Conservation (phyloP, 768 basidiomycete genomes). For the Lepiota subincarnata region DNA sequence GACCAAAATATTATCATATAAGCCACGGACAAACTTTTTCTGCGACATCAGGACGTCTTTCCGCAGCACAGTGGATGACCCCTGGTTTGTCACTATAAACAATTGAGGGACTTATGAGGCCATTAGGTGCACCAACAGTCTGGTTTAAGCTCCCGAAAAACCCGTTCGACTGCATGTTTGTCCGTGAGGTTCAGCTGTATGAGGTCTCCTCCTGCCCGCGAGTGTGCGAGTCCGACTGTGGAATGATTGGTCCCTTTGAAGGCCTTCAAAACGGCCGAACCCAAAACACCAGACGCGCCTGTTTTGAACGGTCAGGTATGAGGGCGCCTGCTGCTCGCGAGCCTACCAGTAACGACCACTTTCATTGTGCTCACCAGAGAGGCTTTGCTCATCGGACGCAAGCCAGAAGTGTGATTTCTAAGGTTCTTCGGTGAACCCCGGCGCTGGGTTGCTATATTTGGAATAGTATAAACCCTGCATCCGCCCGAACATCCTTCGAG, state of each 20-base stretch:
- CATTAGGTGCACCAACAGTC: slow-evolving; percentile 49
- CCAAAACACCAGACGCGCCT: slow-evolving; percentile 94
- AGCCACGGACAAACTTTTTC: slow-evolving; percentile 58
- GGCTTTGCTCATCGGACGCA: no score
- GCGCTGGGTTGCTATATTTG: no score
- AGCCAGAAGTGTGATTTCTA: no score
- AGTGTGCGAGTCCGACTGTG: slow-evolving; percentile 70
- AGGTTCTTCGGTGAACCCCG: no score
- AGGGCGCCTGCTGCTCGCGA: not conserved
- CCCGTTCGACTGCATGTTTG: slow-evolving; percentile 43
- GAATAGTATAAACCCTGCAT: no score
- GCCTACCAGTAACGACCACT: slow-evolving; percentile 55
- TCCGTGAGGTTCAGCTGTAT: slow-evolving; percentile 68
- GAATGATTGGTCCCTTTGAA: slow-evolving; percentile 46
- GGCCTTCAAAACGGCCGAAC: slow-evolving; percentile 68
- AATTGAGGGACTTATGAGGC: not conserved
- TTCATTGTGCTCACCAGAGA: slow-evolving; percentile 29
- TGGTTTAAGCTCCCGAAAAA: slow-evolving; percentile 58
- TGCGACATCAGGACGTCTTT: slow-evolving; percentile 88
- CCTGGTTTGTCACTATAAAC: slow-evolving; percentile 33
- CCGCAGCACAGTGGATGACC: slow-evolving; percentile 95
- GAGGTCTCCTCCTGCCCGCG: slow-evolving; percentile 52
- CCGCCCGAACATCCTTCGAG: no score
- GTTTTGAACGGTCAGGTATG: slow-evolving; percentile 7
- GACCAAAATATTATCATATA: slow-evolving; percentile 7